phyloP scores from a whole-genome alignment of 257 asterid genomes.

The Forsythia suspensa region DNA sequence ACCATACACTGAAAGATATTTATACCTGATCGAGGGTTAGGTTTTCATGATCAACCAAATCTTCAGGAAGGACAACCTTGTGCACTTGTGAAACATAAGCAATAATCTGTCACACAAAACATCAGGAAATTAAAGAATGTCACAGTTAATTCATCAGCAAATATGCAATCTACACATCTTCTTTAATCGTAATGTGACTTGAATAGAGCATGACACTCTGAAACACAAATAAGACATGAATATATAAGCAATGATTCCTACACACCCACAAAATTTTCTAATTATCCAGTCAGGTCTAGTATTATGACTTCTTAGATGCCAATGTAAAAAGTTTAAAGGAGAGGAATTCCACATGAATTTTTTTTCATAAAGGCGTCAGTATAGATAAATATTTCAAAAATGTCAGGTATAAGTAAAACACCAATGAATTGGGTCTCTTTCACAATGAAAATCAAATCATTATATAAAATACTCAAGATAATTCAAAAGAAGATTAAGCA shows the following conservation, averaged over 20 bases:
- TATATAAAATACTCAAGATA: neutral
- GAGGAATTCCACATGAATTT: neutral
- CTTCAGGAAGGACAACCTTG: constrained; percentile 78
- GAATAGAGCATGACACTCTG: neutral
- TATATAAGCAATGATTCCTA: neutral
- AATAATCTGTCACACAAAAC: constrained; percentile 62
- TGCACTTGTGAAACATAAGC: constrained; percentile 98
- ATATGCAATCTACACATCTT: neutral
- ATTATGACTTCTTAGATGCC: neutral
- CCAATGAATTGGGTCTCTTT: neutral
- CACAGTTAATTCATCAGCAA: constrained; percentile 11
- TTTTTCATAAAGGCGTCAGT: neutral
- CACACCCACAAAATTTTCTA: neutral
- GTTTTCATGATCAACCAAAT: constrained; percentile 65
- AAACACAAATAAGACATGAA: neutral
- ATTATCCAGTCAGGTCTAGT: neutral
- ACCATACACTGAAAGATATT: neutral
- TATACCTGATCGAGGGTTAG: constrained; percentile 80
- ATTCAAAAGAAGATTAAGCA: neutral
- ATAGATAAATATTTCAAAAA: constrained; percentile 6
- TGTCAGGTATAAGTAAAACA: constrained; percentile 8
- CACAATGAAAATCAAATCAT: constrained; percentile 7
- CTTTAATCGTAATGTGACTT: neutral
- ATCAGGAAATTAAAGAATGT: constrained; percentile 19
- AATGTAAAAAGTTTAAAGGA: constrained; percentile 8